Conservation (phyloP, 768 basidiomycete genomes). For the Kwoniella botswanensis region DNA sequence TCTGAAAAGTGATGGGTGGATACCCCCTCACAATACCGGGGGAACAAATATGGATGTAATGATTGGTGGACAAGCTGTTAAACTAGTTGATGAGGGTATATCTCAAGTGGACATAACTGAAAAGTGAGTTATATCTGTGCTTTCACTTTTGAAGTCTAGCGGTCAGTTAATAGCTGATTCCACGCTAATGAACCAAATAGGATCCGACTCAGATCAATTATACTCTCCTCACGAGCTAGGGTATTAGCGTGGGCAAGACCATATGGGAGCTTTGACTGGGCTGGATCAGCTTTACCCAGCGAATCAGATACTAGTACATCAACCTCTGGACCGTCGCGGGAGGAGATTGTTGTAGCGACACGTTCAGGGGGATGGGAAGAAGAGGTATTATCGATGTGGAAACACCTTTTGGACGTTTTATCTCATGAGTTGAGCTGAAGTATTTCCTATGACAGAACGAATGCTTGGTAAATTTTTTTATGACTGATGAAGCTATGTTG, state of each 20-base stretch:
- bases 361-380: conserved; percentile 31
- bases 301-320: neutral
- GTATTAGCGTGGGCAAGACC: conserved; percentile 43
- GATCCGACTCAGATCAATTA: conserved; percentile 42
- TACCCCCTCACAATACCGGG: conserved; percentile 7
- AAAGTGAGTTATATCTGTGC: neutral
- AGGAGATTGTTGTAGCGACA: neutral
- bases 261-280: conserved; percentile 33
- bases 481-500: too few species aligned
- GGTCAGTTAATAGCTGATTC: conserved; percentile 15
- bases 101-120: neutral
- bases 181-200: conserved; percentile 3
- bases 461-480: too few species aligned
- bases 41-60: conserved; percentile 12
- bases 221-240: conserved; percentile 30
- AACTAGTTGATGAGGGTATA: neutral
- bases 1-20: conserved; percentile 33
- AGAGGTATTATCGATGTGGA: conserved; percentile 34
- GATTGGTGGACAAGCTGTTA: neutral
- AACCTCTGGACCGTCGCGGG: too few species aligned
- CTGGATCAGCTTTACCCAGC: conserved; percentile 1
- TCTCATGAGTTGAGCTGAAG: neutral
- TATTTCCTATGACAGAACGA: neutral
- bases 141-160: conserved; percentile 17
- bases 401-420: conserved; percentile 29